Conservation (phyloP, 192 early-diverging fungal genomes). For the Backusella circina region DNA sequence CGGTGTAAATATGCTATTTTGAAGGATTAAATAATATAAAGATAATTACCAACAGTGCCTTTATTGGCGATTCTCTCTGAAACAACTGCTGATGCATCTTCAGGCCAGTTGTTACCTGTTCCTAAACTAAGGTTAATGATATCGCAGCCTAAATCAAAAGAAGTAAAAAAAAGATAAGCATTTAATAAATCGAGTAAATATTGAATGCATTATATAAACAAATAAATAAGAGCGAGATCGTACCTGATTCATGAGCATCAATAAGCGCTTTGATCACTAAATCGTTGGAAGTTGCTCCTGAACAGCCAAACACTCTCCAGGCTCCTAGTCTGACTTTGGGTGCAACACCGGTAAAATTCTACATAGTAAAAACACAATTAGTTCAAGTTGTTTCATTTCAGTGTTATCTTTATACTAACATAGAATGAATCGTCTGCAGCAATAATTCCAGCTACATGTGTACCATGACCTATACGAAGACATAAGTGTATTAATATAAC, state of each 20-base stretch:
- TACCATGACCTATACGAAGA: constrained; percentile 54
- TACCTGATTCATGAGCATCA: constrained; percentile 58
- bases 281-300: constrained; percentile 61
- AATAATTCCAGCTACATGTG: constrained; percentile 64
- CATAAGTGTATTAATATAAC: no score
- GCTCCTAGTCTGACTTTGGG: constrained; percentile 68
- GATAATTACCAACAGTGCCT: constrained; percentile 32
- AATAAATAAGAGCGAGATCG: background rate
- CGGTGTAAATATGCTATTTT: background rate
- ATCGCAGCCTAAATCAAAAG: constrained; percentile 49
- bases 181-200: background rate
- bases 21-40: background rate
- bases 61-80: constrained; percentile 45
- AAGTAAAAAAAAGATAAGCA: background rate
- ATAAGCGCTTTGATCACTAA: constrained; percentile 76
- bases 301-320: constrained; percentile 84
- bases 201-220: background rate
- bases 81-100: constrained; percentile 56
- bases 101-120: constrained; percentile 56
- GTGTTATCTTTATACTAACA: constrained; percentile 20
- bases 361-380: background rate
- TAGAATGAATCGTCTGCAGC: constrained; percentile 40
- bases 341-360: constrained; percentile 60
- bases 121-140: constrained; percentile 87
- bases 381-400: background rate